A percentile compares a stretch with the other conserved stretches of the same genome.
phyloP scores from a whole-genome alignment of 2,329 filamentous ascomycete species.

The Thyridium curvatum region DNA sequence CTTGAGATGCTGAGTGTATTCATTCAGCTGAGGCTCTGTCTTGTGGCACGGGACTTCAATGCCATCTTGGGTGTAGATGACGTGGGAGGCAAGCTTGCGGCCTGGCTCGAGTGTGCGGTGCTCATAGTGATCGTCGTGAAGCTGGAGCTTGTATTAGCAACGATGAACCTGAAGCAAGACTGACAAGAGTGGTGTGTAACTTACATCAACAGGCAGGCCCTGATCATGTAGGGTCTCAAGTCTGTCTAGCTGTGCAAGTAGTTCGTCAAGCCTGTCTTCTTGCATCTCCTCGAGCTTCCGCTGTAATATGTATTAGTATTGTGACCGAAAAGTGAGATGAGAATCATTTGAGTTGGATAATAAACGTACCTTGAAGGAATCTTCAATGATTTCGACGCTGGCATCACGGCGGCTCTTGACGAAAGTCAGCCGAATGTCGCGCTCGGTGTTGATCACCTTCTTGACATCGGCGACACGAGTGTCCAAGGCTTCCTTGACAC shows the following conservation, averaged over 20 bases:
- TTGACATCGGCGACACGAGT: slow-evolving; percentile 26
- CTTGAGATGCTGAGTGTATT: slow-evolving; percentile 17
- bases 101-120: neutral
- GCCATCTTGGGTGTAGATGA: slow-evolving; percentile 16
- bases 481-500: slow-evolving; percentile 28
- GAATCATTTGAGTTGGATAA: no score
- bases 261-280: slow-evolving; percentile 38
- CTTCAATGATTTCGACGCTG: slow-evolving; percentile 3
- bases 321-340: neutral
- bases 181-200: slow-evolving; percentile 21
- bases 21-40: slow-evolving; percentile 18
- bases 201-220: slow-evolving; percentile 42
- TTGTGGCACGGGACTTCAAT: slow-evolving; percentile 24
- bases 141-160: slow-evolving; percentile 37
- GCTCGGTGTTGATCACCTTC: slow-evolving; percentile 13
- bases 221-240: slow-evolving; percentile 36
- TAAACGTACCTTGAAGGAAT: slow-evolving; percentile 5
- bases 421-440: slow-evolving; percentile 11
- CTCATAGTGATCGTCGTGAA: slow-evolving; percentile 11
- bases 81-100: slow-evolving; percentile 9
- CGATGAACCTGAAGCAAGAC: no score
- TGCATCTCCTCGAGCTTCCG: slow-evolving; percentile 21
- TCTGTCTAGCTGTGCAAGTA: slow-evolving; percentile 38
- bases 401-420: slow-evolving; percentile 4
- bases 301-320: slow-evolving; percentile 6